Conservation (phyloP, 768 basidiomycete genomes). For the Boletus subparvulus region DNA sequence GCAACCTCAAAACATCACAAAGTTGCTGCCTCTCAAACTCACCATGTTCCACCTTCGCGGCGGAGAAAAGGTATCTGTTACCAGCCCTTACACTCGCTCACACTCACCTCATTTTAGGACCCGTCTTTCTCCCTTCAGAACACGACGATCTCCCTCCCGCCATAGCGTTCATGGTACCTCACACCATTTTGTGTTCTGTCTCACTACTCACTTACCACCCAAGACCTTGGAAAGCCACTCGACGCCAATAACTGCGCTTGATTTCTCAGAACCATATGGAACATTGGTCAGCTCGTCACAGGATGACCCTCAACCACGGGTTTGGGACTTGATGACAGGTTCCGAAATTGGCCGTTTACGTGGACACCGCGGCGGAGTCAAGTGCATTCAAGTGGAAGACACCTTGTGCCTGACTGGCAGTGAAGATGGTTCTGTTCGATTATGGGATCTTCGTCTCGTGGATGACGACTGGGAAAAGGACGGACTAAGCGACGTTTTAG, state of each 20-base stretch:
- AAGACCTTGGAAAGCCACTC: conserved; percentile 83
- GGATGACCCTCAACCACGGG: conserved; percentile 82
- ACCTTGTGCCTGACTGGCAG: conserved; percentile 89
- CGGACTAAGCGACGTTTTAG: conserved; percentile 60
- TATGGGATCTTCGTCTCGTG: conserved; percentile 90
- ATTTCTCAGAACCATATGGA: conserved; percentile 97
- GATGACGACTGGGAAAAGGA: conserved; percentile 65
- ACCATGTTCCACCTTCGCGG: conserved; percentile 29
- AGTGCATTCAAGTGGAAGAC: conserved; percentile 91
- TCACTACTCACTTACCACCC: conserved; percentile 12
- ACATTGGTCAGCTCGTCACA: conserved; percentile 85
- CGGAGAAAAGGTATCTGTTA: conserved; percentile 31
- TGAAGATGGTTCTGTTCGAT: conserved; percentile 75
- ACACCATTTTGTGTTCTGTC: not conserved
- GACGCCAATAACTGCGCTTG: conserved; percentile 81
- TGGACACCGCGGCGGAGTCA: conserved; percentile 81
- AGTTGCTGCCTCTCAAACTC: conserved; percentile 3
- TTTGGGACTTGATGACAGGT: conserved; percentile 94
- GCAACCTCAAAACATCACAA: conserved; percentile 33
- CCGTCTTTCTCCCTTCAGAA: conserved; percentile 94
- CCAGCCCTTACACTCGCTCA: not conserved
- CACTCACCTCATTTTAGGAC: conserved; percentile 49
- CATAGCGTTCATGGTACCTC: conserved; percentile 90
- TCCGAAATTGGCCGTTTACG: conserved; percentile 81
- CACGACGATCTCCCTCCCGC: conserved; percentile 94